Evolutionary conservation across 2,329 filamentous ascomycete genomes (phyloP), one percentile per base, ranked within the genome.

Genomic region (Magnaporthiopsis incrustans): DNA sequence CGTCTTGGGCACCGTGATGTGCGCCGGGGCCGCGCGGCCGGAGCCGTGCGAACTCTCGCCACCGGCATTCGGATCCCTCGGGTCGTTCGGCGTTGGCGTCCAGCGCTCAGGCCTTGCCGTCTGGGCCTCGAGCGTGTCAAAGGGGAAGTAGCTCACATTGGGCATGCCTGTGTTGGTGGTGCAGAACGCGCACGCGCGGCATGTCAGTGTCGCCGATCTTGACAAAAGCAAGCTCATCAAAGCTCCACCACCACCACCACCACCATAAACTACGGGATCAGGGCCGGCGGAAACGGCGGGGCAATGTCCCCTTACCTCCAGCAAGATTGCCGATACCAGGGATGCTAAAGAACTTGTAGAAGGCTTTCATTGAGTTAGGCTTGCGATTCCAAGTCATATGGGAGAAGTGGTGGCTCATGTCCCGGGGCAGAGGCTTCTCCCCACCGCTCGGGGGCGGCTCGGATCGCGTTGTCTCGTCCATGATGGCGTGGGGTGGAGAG

Each of bases 101-200:
- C 90, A 95, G 74, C 92, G 85, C 67, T 89, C 80, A 10, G 91
- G 88, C 67, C 85, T 84, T 38, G 91, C 91, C 66, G 89, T 85
- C 68, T 89, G 87, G 57, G 92, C 91, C 76, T 96, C 91, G 67
- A 97, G 85, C 0, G 92, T 95, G 71, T 97, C 92, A 76, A 90
- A 97, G 11, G 93, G 93, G 72, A 97, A 97, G 77, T 91, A 91
- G 65, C 84, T 83, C 56, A 88, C 81, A 75, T 95, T 89, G 22
- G 93, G 93, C 27, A 96, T 84, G 66, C 91, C 91, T 93, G 67
- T 35, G 26, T 50, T 25, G 18, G 26, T 25, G 12, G n/a, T 11
- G n/a, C 11, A 25, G 59, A 4, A 3, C 5, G 4, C 44, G 44
- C 44, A 53, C 44, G 44, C 44, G 44, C 44, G 44, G n/a, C 44